Evolutionary conservation across 1,284 basidiomycete species (phyloP), one percentile per base, ranked within the genome.

Genomic region (Fomes fomentarius): DNA sequence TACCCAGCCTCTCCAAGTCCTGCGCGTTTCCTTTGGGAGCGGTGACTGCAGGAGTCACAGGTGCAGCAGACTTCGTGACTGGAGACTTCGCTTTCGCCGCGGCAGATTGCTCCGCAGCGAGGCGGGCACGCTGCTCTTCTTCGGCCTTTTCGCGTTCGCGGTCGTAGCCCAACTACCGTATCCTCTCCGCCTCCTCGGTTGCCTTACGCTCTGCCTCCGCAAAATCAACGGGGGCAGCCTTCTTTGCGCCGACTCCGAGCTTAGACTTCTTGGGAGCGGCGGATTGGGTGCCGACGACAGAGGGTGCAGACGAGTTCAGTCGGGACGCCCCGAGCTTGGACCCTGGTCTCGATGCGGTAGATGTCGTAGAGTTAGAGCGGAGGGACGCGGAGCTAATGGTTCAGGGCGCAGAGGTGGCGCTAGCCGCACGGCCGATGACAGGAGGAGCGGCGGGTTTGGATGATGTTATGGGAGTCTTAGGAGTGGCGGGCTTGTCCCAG

Each of bases 151-250:
- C 93, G 34, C 83, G 78, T 66, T 87, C 82, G 26, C 91, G 83
- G 69, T 96, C 93, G 66, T 96, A 96, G 0, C 94, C 95, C 12
- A 96, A 79, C 63, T 94, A 85, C 69, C 91, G 91, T 69, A 94
- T 84, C 52, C 93, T 78, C 72, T 95, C 94, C 34, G 93, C 93
- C 69, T 97, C 95, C 66, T 94, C 94, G 19, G 81, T 68, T 0
- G 95, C 95, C 64, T 91, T 91, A 28, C 87, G 78, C 71, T 97
- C 93, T 0, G 94, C 95, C 65, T 93, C 93, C 42, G 90, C 95
- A 70, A 97, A 98, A 73, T 97, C 87, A 61, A 97, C 87, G 1
- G 87, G 81, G 25, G 86, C 80, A 0, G 90, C 79, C 71, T 94
- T 95, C 68, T 91, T 89, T 14, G 94, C 94, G 19, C 94, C 95